Evolutionary conservation across 2,329 filamentous ascomycete species (phyloP), one percentile per base, ranked within the genome.

Genomic region (Dendrostoma leiphaemia): DNA sequence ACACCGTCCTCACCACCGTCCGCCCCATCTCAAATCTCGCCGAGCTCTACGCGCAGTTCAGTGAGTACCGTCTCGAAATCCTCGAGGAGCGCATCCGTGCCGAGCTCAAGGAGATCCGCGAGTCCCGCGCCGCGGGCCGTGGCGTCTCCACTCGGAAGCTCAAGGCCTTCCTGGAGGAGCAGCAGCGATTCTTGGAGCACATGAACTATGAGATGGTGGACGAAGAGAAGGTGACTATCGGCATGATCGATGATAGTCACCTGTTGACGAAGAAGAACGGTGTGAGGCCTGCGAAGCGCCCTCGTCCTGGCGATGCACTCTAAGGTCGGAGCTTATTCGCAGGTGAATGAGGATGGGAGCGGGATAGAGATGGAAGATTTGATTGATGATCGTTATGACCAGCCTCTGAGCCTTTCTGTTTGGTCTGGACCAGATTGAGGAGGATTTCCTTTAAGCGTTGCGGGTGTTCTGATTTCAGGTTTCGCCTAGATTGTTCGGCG

Each of bases 1-100:
- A 86, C 61, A 81, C 80, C 1, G 80, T 82, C 3, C 72, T 88
- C 37, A 81, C 76, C 3, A 85, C 80, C 0, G 79, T 86, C 13
- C 78, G 83, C 1, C 73, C 73, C 1, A 80, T 86, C 58, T 85
- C 81, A 3, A 71, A 85, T 57, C 69, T 83, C 2, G 70, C 72
- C 0, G 77, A 81, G 60, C 71, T 86, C 3, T 88, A 88, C 67
- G 74, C 76, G 51, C 78, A 85, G 64, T 88, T 82, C 65, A 71
- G 73, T 8, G 76, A 83, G 61, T 88, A 88, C 65, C 79, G 84
- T 2, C 74, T 87, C 4, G 78, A 85, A 60, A 83, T 85, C 15
- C 69, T 87, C 15, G 79, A 85, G 63, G 80, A 85, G 64, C 77
- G 83, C 24, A 67, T 83, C 54, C 74, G 77, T 13, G 65, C 61